Evolutionary conservation across 2,329 filamentous ascomycete genomes (phyloP).

Genomic region (Colletotrichum neosansevieriae): DNA sequence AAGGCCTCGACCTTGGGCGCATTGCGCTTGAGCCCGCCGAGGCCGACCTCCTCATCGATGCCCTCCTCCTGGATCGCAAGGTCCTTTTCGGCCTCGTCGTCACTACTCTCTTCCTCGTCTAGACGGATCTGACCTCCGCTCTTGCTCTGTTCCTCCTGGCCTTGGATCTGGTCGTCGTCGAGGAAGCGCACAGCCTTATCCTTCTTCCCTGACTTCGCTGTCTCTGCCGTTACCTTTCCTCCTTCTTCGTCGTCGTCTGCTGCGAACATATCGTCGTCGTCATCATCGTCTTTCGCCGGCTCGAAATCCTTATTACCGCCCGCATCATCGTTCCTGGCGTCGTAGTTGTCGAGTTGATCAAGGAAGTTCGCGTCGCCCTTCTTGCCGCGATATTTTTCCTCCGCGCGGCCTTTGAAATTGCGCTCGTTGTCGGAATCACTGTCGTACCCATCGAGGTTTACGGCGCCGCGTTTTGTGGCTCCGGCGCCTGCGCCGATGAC

Average conservation of each 20-base stretch:
- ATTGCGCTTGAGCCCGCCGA: slow-evolving; percentile 90
- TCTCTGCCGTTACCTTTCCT: slow-evolving; percentile 41
- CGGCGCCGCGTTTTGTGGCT: slow-evolving; percentile 88
- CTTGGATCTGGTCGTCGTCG: slow-evolving; percentile 75
- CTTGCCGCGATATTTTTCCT: slow-evolving; percentile 62
- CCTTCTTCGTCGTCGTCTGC: slow-evolving; percentile 63
- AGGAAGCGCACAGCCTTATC: slow-evolving; percentile 73
- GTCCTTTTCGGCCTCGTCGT: slow-evolving; percentile 78
- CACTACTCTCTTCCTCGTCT: slow-evolving; percentile 66
- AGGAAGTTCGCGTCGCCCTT: slow-evolving; percentile 61
- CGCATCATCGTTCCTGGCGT: slow-evolving; percentile 50
- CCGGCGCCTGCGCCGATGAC: slow-evolving; percentile 85
- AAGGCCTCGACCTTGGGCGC: slow-evolving; percentile 96
- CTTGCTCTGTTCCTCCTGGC: slow-evolving; percentile 80
- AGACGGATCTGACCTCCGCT: slow-evolving; percentile 78
- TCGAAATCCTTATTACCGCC: slow-evolving; percentile 45
- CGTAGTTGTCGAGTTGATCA: slow-evolving; percentile 68
- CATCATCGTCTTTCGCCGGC: slow-evolving; percentile 49
- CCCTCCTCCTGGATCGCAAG: slow-evolving; percentile 81
- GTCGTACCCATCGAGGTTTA: slow-evolving; percentile 97
- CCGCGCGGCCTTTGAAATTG: slow-evolving; percentile 82
- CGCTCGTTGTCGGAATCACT: slow-evolving; percentile 89
- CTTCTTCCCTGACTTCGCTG: slow-evolving; percentile 59
- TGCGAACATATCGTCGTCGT: slow-evolving; percentile 83
- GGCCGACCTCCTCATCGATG: slow-evolving; percentile 89